A percentile compares a stretch with the other conserved stretches of the same genome.
These are phyloP conservation scores for Clarireedia hainanense DNA, from an alignment of 2,329 filamentous ascomycete species.

Conservation along the genomic window DNA sequence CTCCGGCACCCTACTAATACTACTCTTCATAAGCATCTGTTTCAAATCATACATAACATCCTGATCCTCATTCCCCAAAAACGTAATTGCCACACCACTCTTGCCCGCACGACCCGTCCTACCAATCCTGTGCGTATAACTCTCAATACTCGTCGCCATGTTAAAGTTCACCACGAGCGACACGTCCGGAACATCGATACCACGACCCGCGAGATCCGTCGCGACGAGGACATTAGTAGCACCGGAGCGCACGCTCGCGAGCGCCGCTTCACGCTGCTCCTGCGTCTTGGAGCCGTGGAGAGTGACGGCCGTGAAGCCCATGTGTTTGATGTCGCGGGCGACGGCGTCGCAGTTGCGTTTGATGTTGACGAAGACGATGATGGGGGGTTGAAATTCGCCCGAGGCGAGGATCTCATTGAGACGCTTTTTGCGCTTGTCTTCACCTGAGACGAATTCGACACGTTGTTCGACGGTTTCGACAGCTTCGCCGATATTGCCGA, in stretches of 20 bases:
- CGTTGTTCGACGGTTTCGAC: constrained; percentile 97
- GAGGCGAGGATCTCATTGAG: constrained; percentile 83
- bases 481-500: constrained; percentile 89
- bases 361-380: constrained; percentile 99
- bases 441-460: constrained; percentile 81
- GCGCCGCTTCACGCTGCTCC: constrained; percentile 90
- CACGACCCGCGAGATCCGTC: constrained; percentile 89
- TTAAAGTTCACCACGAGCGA: constrained; percentile 97
- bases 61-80: constrained; percentile 81
- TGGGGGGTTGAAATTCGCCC: constrained; percentile 74
- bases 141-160: constrained; percentile 89
- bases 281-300: constrained; percentile 95
- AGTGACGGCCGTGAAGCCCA: constrained; percentile 85
- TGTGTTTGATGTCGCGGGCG: constrained; percentile 85
- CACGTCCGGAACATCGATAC: constrained; percentile 96
- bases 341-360: constrained; percentile 97
- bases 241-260: constrained; percentile 75
- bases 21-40: constrained; percentile 89
- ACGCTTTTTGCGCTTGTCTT: constrained; percentile 95
- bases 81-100: constrained; percentile 92
- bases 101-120: constrained; percentile 96
- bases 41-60: constrained; percentile 92
- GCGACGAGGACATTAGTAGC: constrained; percentile 84
- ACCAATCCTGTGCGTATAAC: constrained; percentile 93
- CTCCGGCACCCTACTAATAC: constrained; percentile 82